These are phyloP conservation scores for Colletotrichum nymphaeae DNA, from an alignment of 2,329 filamentous ascomycete species.

Conservation along the genomic window DNA sequence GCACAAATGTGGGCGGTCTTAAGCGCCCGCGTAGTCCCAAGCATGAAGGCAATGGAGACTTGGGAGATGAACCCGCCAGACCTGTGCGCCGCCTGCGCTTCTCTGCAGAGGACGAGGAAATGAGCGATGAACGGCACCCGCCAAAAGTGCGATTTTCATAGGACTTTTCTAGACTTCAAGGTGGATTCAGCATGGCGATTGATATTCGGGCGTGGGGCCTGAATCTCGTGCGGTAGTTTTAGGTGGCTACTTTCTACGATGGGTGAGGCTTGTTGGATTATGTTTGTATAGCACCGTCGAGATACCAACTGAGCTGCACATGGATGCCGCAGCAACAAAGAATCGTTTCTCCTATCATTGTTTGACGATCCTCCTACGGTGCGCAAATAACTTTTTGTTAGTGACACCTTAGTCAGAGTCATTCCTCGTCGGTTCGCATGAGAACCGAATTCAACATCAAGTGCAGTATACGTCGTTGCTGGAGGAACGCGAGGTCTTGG, in stretches of 20 bases:
- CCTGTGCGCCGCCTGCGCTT: slow-evolving; percentile 49
- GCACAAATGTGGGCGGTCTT: slow-evolving; percentile 24
- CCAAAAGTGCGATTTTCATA: neutral
- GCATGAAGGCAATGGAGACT: slow-evolving; percentile 1
- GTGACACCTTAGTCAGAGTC: neutral
- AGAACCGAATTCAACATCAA: neutral
- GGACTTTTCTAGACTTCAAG: neutral
- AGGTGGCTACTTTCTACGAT: neutral
- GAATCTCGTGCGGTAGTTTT: neutral
- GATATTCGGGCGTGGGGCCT: neutral
- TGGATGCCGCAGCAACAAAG: neutral
- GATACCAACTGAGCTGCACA: neutral
- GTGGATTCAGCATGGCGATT: neutral
- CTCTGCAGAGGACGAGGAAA: slow-evolving; percentile 3
- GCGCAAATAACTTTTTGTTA: neutral
- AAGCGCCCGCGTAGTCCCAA: slow-evolving; percentile 41
- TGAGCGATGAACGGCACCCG: neutral
- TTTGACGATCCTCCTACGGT: neutral
- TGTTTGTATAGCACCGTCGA: too few species aligned
- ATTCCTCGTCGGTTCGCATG: neutral
- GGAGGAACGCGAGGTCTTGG: neutral
- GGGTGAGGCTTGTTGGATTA: neutral
- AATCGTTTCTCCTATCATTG: neutral
- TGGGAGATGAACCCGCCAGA: slow-evolving; percentile 38
- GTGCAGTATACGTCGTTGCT: neutral